Base-by-base conservation (phyloP, 2,329 filamentous ascomycete genomes). In the Nemania diffusa region DNA sequence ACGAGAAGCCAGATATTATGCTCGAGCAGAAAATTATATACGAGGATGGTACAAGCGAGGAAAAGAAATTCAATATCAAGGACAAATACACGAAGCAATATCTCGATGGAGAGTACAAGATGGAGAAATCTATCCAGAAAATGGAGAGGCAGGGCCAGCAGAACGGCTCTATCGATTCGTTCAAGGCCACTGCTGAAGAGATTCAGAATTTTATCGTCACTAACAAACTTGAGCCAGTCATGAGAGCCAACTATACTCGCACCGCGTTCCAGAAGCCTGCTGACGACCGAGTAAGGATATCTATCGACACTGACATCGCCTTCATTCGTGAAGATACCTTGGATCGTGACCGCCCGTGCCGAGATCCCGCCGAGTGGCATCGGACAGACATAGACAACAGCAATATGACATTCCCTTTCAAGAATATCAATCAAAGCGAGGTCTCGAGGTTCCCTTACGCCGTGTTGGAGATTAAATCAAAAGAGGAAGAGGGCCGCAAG, bases 241-340 rank as follows among this genome's bases (percentile, higher is more conserved):
- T 99, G 60, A 90, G 96, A 57, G 96, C 96, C 69, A 97, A 97
- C 81, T 98, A 98, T 79, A 92, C 90, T 44, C 92, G 96, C 69
- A 97, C 94, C 0, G 96, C 96, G 0, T 99, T 98, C 83, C 96
- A 99, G 80, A 97, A 97, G 72, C 96, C 96, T 5, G 89, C 92
- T 15, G 94, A 99, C 77, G 90, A 97, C 78, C 91, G 92, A 22
- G 90, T 99, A 53, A 90, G 96, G 62, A 92, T 99, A 73, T 94
- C 94, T 5, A 92, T 99, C 67, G 96, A 99, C 78, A 97, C 94
- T 0, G 90, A 97, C 73, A 85, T 99, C 34, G 94, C 93, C 26
- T 91, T 98, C 73, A 97, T 99, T 75, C 86, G 89, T 57, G 89
- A 91, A 76, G 89, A 91, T 74, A 87, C 91, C 1, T 84, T 99